A percentile compares a stretch with the other conserved stretches of the same genome.
Conservation (phyloP, 2,329 filamentous ascomycete species). For the Elsinoe australis region DNA sequence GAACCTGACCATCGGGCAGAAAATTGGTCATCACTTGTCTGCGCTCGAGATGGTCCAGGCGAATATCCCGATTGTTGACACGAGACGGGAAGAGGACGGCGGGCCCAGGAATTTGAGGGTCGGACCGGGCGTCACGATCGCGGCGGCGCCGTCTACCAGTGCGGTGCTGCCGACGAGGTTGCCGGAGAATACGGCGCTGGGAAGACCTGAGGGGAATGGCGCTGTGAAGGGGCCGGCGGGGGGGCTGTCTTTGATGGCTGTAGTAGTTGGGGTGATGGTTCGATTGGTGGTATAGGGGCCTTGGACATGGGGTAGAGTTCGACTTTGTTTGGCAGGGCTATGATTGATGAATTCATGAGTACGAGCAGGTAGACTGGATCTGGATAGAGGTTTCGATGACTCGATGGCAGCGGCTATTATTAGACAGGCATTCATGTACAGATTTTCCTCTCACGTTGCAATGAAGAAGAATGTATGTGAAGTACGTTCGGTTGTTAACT, state of each 20-base stretch:
- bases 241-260: background rate
- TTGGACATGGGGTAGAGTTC: too few relatives aligned
- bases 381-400: too few relatives aligned
- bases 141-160: background rate
- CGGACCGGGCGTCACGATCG: background rate
- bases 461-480: too few relatives aligned
- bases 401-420: too few relatives aligned
- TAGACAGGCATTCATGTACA: too few relatives aligned
- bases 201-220: background rate
- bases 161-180: conserved; percentile 6
- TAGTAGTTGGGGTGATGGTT: background rate
- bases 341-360: too few relatives aligned
- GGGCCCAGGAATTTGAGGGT: conserved; percentile 3
- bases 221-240: background rate
- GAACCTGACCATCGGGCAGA: conserved; percentile 40
- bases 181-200: conserved; percentile 3
- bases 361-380: too few relatives aligned
- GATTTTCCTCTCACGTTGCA: too few relatives aligned
- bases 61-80: background rate
- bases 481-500: too few relatives aligned
- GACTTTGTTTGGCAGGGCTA: too few relatives aligned
- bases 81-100: background rate
- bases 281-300: background rate
- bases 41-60: conserved; percentile 29
- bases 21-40: conserved; percentile 4